Conservation (phyloP, 108 stramenopile genomes). For the Bacterosira constricta region DNA sequence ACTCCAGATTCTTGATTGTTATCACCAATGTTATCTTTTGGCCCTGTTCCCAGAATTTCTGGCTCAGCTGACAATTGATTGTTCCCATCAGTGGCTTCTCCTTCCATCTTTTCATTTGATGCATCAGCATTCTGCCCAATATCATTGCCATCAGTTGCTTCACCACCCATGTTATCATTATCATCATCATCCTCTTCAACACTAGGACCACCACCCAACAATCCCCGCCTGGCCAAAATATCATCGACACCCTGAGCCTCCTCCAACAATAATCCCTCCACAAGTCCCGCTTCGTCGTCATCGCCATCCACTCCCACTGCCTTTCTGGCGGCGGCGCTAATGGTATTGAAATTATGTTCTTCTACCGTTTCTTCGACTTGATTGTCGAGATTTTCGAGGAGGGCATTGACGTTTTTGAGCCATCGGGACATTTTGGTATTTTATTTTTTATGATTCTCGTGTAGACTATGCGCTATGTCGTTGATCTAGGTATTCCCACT, state of each 20-base stretch:
- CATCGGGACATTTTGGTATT: slow-evolving; percentile 69
- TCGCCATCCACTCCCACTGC: neutral
- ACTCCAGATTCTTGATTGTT: neutral
- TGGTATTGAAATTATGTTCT: slow-evolving; percentile 28
- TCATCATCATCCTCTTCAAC: slow-evolving; percentile 13
- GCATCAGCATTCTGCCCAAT: neutral
- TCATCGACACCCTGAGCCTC: slow-evolving; percentile 35
- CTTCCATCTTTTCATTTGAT: neutral
- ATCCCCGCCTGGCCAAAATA: slow-evolving; percentile 42
- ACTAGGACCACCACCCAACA: slow-evolving; percentile 26
- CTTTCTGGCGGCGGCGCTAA: neutral
- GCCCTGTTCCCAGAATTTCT: neutral
- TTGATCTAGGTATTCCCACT: no score
- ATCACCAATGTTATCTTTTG: neutral
- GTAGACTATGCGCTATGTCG: no score
- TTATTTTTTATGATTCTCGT: neutral
- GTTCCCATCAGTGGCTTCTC: neutral
- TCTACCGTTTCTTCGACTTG: slow-evolving; percentile 76
- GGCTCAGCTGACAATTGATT: neutral
- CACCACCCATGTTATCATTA: neutral
- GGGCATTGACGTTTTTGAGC: slow-evolving; percentile 75
- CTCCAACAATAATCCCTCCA: neutral
- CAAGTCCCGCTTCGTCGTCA: slow-evolving; percentile 6
- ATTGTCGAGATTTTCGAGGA: slow-evolving; percentile 81
- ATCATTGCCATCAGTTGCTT: neutral